A percentile compares a stretch with the other conserved stretches of the same genome.
phyloP scores from a whole-genome alignment of 305 asterid genomes.

The Stenogyne calaminthoides region DNA sequence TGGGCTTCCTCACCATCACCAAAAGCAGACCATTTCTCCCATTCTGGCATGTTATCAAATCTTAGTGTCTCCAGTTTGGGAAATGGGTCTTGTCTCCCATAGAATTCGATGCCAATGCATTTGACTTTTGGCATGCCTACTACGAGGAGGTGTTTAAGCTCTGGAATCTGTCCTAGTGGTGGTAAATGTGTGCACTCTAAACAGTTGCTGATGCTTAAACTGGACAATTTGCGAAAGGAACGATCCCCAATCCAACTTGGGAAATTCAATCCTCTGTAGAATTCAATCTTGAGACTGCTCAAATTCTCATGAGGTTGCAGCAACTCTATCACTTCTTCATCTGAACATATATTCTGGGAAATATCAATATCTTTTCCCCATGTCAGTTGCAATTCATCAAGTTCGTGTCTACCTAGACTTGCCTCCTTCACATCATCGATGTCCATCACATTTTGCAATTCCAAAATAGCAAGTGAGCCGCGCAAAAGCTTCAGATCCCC shows the following conservation, averaged over 20 bases:
- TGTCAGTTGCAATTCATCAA: constrained; percentile 45
- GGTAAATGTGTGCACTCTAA: constrained; percentile 45
- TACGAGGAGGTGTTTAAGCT: constrained; percentile 45
- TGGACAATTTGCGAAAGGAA: constrained; percentile 34
- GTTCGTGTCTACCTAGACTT: constrained; percentile 35
- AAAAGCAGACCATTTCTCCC: constrained; percentile 51
- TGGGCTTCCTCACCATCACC: constrained; percentile 13
- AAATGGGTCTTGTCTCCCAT: constrained; percentile 43
- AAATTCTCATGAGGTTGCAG: constrained; percentile 51
- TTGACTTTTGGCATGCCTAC: constrained; percentile 46
- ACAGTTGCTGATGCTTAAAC: constrained; percentile 38
- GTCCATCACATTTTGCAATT: constrained; percentile 50
- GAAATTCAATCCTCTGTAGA: constrained; percentile 43
- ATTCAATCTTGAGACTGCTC: constrained; percentile 40
- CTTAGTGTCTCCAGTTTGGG: constrained; percentile 48
- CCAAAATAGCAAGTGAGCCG: constrained; percentile 51
- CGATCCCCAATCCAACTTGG: constrained; percentile 56
- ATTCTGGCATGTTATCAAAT: constrained; percentile 49
- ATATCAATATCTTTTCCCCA: constrained; percentile 40
- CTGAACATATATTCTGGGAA: constrained; percentile 25
- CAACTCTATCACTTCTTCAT: constrained; percentile 46
- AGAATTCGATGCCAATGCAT: constrained; percentile 45
- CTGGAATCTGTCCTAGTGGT: constrained; percentile 49
- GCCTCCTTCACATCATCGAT: constrained; percentile 55
- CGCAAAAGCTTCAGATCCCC: constrained; percentile 43